phyloP scores from a whole-genome alignment of 2,329 filamentous ascomycete genomes.

The Septoria linicola region DNA sequence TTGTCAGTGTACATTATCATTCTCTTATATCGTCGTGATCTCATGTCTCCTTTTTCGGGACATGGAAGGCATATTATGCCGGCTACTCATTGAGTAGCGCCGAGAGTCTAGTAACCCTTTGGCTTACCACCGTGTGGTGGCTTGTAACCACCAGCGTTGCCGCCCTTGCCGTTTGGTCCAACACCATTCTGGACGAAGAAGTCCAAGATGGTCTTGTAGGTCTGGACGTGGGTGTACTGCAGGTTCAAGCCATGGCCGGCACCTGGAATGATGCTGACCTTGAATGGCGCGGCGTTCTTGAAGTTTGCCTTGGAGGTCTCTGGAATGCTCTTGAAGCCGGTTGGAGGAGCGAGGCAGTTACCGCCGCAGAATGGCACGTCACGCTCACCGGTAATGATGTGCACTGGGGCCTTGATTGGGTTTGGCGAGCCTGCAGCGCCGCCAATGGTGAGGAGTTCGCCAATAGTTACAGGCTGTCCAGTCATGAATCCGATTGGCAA shows the following conservation, averaged over 20 bases:
- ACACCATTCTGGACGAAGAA: constrained; percentile 33
- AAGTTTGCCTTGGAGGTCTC: constrained; percentile 46
- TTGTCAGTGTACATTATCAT: background rate
- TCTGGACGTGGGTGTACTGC: constrained; percentile 34
- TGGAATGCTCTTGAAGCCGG: constrained; percentile 47
- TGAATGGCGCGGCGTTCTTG: constrained; percentile 47
- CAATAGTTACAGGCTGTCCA: constrained; percentile 58
- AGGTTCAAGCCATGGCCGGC: constrained; percentile 43
- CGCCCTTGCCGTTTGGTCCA: constrained; percentile 6
- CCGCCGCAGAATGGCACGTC: constrained; percentile 58
- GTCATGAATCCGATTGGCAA: constrained; percentile 48
- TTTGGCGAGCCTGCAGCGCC: constrained; percentile 39
- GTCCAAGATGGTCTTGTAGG: constrained; percentile 33
- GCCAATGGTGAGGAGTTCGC: constrained; percentile 58
- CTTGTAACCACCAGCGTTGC: background rate
- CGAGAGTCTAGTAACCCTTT: background rate
- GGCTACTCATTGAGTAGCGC: no score
- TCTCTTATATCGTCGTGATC: background rate
- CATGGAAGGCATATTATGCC: background rate
- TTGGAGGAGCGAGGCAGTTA: constrained; percentile 52
- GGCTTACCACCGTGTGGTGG: background rate
- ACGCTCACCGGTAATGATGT: constrained; percentile 61
- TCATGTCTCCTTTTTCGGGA: no score
- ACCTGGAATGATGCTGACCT: constrained; percentile 54
- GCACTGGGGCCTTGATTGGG: constrained; percentile 54